Evolutionary conservation across 75 land plant genomes (phyloP).

Genomic region (Sequoia sempervirens): DNA sequence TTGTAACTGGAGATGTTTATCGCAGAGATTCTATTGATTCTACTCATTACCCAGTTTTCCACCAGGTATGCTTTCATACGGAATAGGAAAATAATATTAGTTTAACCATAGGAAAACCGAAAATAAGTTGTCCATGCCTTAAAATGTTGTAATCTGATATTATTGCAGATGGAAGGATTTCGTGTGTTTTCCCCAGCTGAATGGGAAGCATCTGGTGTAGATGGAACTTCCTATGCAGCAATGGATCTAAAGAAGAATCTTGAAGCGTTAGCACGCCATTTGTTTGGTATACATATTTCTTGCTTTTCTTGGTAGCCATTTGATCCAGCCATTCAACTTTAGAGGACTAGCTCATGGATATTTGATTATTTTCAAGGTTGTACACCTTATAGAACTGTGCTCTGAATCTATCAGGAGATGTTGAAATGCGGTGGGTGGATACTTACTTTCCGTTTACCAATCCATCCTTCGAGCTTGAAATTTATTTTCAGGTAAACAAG

Average conservation of each 20-base stretch:
- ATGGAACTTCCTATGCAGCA: slow-evolving; percentile 77
- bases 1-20: slow-evolving; percentile 97
- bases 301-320: neutral
- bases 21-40: slow-evolving; percentile 93
- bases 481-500: slow-evolving; percentile 68
- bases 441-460: slow-evolving; percentile 97
- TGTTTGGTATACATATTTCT: slow-evolving; percentile 60
- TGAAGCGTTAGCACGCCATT: slow-evolving; percentile 71
- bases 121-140: neutral
- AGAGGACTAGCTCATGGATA: neutral
- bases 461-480: slow-evolving; percentile 94
- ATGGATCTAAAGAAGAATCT: slow-evolving; percentile 65
- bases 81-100: neutral
- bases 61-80: slow-evolving; percentile 50
- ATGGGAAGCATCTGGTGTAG: slow-evolving; percentile 73
- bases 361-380: neutral
- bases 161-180: slow-evolving; percentile 88
- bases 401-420: slow-evolving; percentile 49
- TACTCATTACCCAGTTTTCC: slow-evolving; percentile 98
- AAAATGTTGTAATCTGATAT: neutral
- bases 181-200: slow-evolving; percentile 74
- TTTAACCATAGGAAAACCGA: neutral
- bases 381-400: neutral
- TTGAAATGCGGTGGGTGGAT: slow-evolving; percentile 96
- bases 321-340: neutral